These are phyloP conservation scores for Fraxinus anomala DNA, from an alignment of 257 asterid species.

Conservation along the genomic window DNA sequence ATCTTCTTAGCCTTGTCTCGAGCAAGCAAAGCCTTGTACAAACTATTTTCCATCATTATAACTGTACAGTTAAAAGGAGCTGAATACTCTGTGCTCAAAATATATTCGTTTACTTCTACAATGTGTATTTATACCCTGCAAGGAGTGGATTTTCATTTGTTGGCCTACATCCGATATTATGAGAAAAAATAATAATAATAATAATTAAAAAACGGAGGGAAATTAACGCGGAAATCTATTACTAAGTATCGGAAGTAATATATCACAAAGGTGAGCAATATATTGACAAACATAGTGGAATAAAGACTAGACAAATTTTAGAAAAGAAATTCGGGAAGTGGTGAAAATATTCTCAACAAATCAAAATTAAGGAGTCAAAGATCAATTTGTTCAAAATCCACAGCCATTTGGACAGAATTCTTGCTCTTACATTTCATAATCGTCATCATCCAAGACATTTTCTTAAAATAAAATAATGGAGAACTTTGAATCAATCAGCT, in stretches of 20 bases:
- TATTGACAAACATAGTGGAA: not conserved
- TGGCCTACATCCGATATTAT: not conserved
- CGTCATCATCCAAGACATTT: constrained; percentile 41
- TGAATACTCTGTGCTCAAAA: not conserved
- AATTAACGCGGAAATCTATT: too few species aligned
- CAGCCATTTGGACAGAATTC: not conserved
- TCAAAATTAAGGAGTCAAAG: constrained; percentile 12
- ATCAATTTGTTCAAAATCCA: constrained; percentile 11
- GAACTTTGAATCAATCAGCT: constrained; percentile 33
- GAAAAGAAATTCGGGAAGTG: not conserved
- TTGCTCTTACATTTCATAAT: constrained; percentile 19
- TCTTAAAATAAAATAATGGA: not conserved
- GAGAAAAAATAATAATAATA: too few species aligned
- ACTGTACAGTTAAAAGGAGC: constrained; percentile 29
- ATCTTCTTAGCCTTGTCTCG: constrained; percentile 26
- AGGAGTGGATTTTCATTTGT: not conserved
- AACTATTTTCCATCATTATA: constrained; percentile 23
- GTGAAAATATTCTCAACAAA: constrained; percentile 15
- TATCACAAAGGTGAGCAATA: too few species aligned
- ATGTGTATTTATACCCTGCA: not conserved
- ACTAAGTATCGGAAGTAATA: too few species aligned
- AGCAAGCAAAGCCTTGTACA: constrained; percentile 27
- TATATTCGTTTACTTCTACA: not conserved
- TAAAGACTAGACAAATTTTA: not conserved
- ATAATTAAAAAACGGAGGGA: not conserved